Evolutionary conservation across 1,139 yeast species (phyloP).

Genomic region (Meyerozyma sp.): DNA sequence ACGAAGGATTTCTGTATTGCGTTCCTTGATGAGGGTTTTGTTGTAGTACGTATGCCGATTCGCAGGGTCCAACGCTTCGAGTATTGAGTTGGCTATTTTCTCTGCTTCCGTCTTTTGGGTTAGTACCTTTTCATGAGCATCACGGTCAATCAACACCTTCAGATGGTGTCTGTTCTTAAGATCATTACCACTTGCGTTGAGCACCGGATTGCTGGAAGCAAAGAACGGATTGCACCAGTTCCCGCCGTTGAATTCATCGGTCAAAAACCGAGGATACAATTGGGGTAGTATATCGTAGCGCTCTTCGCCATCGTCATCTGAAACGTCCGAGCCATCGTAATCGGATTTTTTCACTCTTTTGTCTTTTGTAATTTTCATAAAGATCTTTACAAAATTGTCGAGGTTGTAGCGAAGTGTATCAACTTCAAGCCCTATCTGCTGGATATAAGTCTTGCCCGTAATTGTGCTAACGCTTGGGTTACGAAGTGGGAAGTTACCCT

Average conservation of each 20-base stretch:
- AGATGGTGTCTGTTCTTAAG: slow-evolving; percentile 38
- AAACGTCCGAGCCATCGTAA: slow-evolving; percentile 37
- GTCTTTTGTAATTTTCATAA: slow-evolving; percentile 27
- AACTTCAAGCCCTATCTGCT: slow-evolving; percentile 34
- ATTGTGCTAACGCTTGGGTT: neutral
- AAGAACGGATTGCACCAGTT: slow-evolving; percentile 70
- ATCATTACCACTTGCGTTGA: slow-evolving; percentile 44
- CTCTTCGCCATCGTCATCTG: slow-evolving; percentile 30
- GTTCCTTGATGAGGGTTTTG: slow-evolving; percentile 32
- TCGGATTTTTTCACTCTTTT: slow-evolving; percentile 30
- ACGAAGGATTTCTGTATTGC: slow-evolving; percentile 51
- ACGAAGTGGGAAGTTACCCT: neutral
- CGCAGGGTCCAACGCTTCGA: slow-evolving; percentile 33
- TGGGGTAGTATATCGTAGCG: slow-evolving; percentile 49
- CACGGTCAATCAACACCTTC: slow-evolving; percentile 47
- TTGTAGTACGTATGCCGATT: slow-evolving; percentile 29
- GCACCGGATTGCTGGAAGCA: slow-evolving; percentile 30
- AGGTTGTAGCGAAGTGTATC: slow-evolving; percentile 28
- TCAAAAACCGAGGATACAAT: slow-evolving; percentile 60
- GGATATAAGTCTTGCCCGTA: slow-evolving; percentile 17
- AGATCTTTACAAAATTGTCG: slow-evolving; percentile 20
- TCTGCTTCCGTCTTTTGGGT: slow-evolving; percentile 33
- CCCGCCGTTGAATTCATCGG: slow-evolving; percentile 65
- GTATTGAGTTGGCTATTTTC: slow-evolving; percentile 34
- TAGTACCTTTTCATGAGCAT: slow-evolving; percentile 35